Conservation (phyloP, 352 stramenopile species). For the Pythium utonaiense region DNA sequence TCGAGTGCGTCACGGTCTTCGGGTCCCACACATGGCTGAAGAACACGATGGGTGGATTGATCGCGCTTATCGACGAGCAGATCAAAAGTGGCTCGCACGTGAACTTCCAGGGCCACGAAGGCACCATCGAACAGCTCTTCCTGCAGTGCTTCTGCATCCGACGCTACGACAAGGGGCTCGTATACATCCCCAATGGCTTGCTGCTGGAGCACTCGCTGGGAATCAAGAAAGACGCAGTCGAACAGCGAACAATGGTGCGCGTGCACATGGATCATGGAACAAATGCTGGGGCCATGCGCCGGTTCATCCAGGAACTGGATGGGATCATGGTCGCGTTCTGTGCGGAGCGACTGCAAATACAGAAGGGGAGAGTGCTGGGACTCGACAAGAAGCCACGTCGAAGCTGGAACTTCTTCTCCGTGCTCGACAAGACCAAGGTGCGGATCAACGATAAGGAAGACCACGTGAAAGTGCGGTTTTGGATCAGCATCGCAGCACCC, state of each 20-base stretch:
- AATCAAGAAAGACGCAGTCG: constrained; percentile 62
- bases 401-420: constrained; percentile 41
- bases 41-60: constrained; percentile 81
- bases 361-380: constrained; percentile 37
- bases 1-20: constrained; percentile 79
- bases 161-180: constrained; percentile 77
- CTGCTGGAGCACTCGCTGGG: constrained; percentile 72
- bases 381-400: constrained; percentile 39
- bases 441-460: constrained; percentile 25
- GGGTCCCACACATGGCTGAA: constrained; percentile 81
- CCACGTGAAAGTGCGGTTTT: constrained; percentile 41
- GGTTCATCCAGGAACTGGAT: constrained; percentile 78
- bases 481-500: constrained; percentile 65
- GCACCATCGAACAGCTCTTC: constrained; percentile 79
- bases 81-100: constrained; percentile 77
- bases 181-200: constrained; percentile 78
- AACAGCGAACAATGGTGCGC: constrained; percentile 45
- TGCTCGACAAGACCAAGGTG: constrained; percentile 40
- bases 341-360: constrained; percentile 21
- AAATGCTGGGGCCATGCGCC: constrained; percentile 36
- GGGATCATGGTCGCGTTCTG: constrained; percentile 29
- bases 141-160: constrained; percentile 78
- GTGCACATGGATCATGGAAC: constrained; percentile 65
- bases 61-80: constrained; percentile 79
- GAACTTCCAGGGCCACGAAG: constrained; percentile 69